Base-by-base conservation (phyloP, 768 basidiomycete species). In the Lepiota brunneoincarnata region DNA sequence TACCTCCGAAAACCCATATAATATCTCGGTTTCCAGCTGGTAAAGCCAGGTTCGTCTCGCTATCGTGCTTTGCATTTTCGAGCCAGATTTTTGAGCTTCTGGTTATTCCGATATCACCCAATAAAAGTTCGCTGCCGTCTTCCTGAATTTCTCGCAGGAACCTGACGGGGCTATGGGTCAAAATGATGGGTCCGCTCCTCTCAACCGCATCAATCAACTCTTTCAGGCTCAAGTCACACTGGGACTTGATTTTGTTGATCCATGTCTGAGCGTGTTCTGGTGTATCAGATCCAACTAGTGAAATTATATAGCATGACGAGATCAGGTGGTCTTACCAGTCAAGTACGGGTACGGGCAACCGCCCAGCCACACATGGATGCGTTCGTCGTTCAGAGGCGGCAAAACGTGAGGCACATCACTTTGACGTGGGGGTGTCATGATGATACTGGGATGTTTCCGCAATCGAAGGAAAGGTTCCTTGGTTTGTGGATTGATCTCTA, bases 1-100 rank as follows among this genome's bases (percentile, higher is more conserved):
- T 64, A 87, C 87, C 75, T 58, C 86, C 87, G 26, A 87, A 65
- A 9, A 72, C 74, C 83, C 83, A 89, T 23, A 80, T 61, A 51
- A 86, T 83, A 28, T 69, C 69, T 10, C 78, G 77, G 59, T 87
- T 81, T 12, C 83, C 85, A 10, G 66, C 51, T 6, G 61, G 59
- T 49, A 72, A 72, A 1, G 53, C 62, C 18, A 67, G 61, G 59
- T 86, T 87, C 58, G 41, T 38, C 4, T 21, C 34, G 15, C 69
- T 69, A 40, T 69, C 66, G 26, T 66, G 65, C 12, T 69, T 37
- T 17, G 39, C 37, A 47, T 46, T 41, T 52, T 68, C 23, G 60
- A 54, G 26, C 24, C n/a, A n/a, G 11, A 38, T 64, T 21, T 61
- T 71, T 1, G 43, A 50, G 45, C 64, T 72, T 46, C 77, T 67